Base-by-base conservation (phyloP, 805 yeast species). In the Ogataea dorogensis region DNA sequence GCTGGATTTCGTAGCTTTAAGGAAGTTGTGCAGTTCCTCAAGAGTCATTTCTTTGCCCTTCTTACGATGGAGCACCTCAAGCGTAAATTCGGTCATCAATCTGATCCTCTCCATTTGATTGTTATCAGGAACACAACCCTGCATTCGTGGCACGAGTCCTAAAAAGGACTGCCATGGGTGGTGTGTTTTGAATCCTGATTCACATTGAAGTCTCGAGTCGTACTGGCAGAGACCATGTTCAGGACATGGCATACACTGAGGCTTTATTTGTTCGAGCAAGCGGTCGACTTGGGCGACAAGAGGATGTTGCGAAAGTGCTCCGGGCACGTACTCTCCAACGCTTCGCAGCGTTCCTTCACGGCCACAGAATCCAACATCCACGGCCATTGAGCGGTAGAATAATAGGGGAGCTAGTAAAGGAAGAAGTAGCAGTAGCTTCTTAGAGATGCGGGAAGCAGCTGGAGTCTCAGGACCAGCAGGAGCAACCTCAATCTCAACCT, bases 181-280 rank as follows among this genome's bases (percentile, higher is more conserved):
- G 24, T 53, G 52, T 22, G 65, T 68, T 29, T 74, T 56, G 53
- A 67, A 84, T 38, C 81, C 95, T 28, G 78, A 79, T 48, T 75
- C 79, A 60, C 98, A 91, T 38, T 72, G 77, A 7, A 85, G 52
- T 33, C 70, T 65, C 49, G 83, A 65, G 28, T 69, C 56, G 16
- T 77, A 75, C 45, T 70, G 77, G 61, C 98, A 91, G 24, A 75
- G 66, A 0, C 89, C 93, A 61, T 89, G 80, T 3, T 69, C 73
- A 2, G 98, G 97, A 55, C 98, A 91, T 17, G 74, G 74, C 4
- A 73, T 62, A 63, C 98, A 91, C 0, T 47, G 28, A 2, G 95
- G 94, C 31, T 24, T 35, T 9, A 35, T 24, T 22, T 18, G 19
- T n/a, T 24, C 29, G 24, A 35, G 20, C 7, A 70, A 23, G 7